phyloP scores from a whole-genome alignment of 176 grass and related monocot species.

The Melocanna baccifera region DNA sequence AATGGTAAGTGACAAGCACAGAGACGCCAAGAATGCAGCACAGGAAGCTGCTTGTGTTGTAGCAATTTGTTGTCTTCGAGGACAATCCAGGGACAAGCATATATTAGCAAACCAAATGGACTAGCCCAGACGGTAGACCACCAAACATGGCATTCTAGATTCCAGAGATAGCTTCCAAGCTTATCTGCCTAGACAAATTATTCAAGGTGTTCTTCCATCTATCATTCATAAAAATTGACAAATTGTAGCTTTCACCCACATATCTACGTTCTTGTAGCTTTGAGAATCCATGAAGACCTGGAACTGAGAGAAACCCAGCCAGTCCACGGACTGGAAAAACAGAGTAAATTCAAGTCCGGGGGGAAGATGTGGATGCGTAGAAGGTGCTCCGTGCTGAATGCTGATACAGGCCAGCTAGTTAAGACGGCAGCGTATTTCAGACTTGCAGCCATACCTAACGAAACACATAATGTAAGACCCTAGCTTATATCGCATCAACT shows the following conservation, averaged over 20 bases:
- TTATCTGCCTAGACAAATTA: not conserved
- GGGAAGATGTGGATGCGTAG: no score
- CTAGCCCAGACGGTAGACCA: not conserved
- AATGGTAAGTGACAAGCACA: no score
- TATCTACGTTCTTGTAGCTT: no score
- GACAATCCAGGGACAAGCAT: not conserved
- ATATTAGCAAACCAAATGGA: not conserved
- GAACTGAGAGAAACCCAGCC: not conserved
- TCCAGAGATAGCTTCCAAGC: not conserved
- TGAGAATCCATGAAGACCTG: no score
- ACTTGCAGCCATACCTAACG: not conserved
- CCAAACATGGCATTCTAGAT: conserved; percentile 28
- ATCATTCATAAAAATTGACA: not conserved
- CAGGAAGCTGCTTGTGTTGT: not conserved
- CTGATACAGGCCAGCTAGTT: not conserved
- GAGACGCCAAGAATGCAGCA: not conserved
- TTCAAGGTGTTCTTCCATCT: not conserved
- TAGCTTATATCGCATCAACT: not conserved
- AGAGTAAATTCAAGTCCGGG: no score
- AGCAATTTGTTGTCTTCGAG: not conserved
- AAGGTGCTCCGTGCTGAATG: no score
- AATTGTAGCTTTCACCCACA: not conserved
- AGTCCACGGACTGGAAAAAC: not conserved
- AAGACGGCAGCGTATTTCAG: not conserved
- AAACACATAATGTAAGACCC: not conserved